These are phyloP conservation scores for Chlamydomonas reinhardtii DNA, from an alignment of 163 green algal genomes.

Conservation along the genomic window DNA sequence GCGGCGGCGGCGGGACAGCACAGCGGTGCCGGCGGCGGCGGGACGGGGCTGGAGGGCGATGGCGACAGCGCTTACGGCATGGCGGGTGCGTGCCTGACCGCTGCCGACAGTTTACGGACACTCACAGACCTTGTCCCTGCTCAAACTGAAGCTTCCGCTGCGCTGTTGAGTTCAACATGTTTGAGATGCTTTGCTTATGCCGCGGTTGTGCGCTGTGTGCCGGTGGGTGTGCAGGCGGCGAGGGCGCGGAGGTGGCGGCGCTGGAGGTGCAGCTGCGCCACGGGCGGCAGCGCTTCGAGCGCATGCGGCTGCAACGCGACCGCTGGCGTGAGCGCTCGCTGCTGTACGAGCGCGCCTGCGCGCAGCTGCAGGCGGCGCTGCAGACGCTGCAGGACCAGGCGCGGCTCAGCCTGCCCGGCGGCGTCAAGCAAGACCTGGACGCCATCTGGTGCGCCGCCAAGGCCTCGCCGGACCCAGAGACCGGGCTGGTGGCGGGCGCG, in stretches of 20 bases:
- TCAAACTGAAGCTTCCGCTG: no score
- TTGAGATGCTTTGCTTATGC: no score
- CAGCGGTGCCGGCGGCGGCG: neutral
- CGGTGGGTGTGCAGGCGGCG: neutral
- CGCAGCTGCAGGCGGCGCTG: slow-evolving; percentile 45
- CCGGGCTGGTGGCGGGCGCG: no score
- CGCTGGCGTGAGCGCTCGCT: slow-evolving; percentile 34
- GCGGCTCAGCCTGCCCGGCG: neutral
- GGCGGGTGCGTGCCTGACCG: neutral
- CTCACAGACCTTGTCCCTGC: no score
- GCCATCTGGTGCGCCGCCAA: slow-evolving; percentile 32
- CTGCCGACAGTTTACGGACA: no score
- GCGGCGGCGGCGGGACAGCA: neutral
- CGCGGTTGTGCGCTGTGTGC: no score
- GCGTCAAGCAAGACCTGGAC: slow-evolving; percentile 8
- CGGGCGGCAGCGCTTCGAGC: slow-evolving; percentile 40
- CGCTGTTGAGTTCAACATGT: no score
- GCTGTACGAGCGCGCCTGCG: slow-evolving; percentile 38
- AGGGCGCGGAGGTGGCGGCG: slow-evolving; percentile 16
- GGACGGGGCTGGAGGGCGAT: neutral
- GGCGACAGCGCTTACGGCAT: slow-evolving; percentile 42
- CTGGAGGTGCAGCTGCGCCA: slow-evolving; percentile 35
- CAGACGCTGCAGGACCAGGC: slow-evolving; percentile 26
- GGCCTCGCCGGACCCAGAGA: neutral
- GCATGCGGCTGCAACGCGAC: slow-evolving; percentile 34